Conservation (phyloP, 768 basidiomycete genomes). For the Serendipita indica region DNA sequence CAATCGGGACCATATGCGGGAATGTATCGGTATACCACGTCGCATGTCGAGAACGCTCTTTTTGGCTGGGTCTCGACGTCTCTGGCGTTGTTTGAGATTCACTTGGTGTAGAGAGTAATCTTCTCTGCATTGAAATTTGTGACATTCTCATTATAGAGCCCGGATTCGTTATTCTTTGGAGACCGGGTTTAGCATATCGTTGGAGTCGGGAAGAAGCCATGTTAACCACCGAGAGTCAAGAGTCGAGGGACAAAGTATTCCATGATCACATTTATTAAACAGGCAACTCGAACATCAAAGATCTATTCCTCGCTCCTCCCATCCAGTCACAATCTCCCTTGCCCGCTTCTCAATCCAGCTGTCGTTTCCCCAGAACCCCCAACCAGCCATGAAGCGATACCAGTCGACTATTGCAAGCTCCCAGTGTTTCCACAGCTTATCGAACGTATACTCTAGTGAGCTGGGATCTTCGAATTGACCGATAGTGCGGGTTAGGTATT, state of each 20-base stretch:
- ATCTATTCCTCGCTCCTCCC: constrained; percentile 7
- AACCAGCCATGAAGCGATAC: constrained; percentile 13
- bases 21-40: constrained; percentile 53
- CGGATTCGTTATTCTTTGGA: no score
- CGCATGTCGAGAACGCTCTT: constrained; percentile 34
- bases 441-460: neutral
- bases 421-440: constrained; percentile 2
- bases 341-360: constrained; percentile 5
- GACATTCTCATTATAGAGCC: no score
- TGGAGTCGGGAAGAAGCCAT: no score
- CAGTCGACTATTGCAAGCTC: constrained; percentile 11
- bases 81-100: no score
- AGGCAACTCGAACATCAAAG: no score
- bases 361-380: constrained; percentile 12
- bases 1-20: constrained; percentile 66
- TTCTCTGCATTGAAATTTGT: no score
- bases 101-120: no score
- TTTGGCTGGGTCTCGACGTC: no score
- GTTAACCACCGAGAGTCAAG: no score
- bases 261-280: no score
- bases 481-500: neutral
- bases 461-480: neutral
- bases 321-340: constrained; percentile 6
- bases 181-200: no score
- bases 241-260: no score